Percentiles rank a stretch among this genome's conserved stretches.
phyloP scores from a whole-genome alignment of 2,329 filamentous ascomycete species.

The Sphaerulina vaccinii region DNA sequence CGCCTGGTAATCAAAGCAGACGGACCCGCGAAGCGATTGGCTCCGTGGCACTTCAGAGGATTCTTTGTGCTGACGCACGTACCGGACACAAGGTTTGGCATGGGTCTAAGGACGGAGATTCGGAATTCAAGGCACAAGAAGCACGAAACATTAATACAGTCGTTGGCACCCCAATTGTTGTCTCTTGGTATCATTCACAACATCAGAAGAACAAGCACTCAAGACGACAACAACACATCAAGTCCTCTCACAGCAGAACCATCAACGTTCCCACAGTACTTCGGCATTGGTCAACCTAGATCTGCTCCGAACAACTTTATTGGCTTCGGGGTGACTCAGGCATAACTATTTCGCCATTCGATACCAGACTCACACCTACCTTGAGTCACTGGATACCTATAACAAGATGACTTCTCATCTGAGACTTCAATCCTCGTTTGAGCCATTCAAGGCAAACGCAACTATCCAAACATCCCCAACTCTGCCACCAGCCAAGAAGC shows the following conservation, averaged over 20 bases:
- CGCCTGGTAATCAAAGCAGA: slow-evolving; percentile 12
- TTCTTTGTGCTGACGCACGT: slow-evolving; percentile 14
- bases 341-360: slow-evolving; percentile 24
- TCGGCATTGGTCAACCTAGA: slow-evolving; percentile 22
- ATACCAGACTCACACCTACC: slow-evolving; percentile 20
- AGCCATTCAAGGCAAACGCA: slow-evolving; percentile 47
- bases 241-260: background rate
- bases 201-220: slow-evolving; percentile 10
- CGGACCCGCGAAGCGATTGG: slow-evolving; percentile 20
- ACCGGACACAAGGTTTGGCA: slow-evolving; percentile 9
- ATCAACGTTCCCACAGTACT: slow-evolving; percentile 11
- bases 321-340: slow-evolving; percentile 27
- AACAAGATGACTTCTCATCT: slow-evolving; percentile 51
- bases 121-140: slow-evolving; percentile 18
- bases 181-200: slow-evolving; percentile 12
- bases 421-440: slow-evolving; percentile 48
- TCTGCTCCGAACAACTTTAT: slow-evolving; percentile 17
- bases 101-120: slow-evolving; percentile 7
- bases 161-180: slow-evolving; percentile 4
- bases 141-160: slow-evolving; percentile 15
- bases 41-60: slow-evolving; percentile 13
- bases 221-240: slow-evolving; percentile 3
- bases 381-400: slow-evolving; percentile 24
- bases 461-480: slow-evolving; percentile 45
- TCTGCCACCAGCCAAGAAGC: slow-evolving; percentile 55